Evolutionary conservation across 768 basidiomycete genomes (phyloP), one percentile per base, ranked within the genome.

Genomic region (Russula griseocarnosa): DNA sequence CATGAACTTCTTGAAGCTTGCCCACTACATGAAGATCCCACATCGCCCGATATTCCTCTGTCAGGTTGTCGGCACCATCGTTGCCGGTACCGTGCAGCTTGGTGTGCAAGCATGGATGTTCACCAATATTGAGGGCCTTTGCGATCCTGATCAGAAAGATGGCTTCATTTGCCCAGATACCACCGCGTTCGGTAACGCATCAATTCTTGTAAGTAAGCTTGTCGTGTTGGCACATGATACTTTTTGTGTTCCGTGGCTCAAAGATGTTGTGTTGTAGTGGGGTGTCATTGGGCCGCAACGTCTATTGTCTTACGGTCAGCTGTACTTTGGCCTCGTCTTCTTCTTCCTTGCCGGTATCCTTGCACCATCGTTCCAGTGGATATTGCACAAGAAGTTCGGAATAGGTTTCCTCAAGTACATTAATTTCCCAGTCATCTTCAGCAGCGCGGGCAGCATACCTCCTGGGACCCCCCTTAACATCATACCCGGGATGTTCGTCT

Each of bases 331-430:
- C 11, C 79, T 92, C 22, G 71, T 81, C 3, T 85, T 84, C 72
- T 92, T 90, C 77, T 94, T 94, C 87, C 81, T 91, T 61, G 71
- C 87, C 61, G 92, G 92, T n/a, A 80, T 84, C 55, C 14, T 86
- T 55, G 79, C 82, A 58, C 91, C 91, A 0, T 32, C 81, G 62
- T 59, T 82, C 55, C 78, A 81, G 46, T 91, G 81, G 70, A 64
- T 32, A 32, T 32, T 32, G 32, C 32, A 32, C 32, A 32, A 32
- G 32, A 32, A 32, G 32, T 32, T 32, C 50, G 46, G 40, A 4
- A 3, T 64, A 11, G 16, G 10, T 5, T 60, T 79, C 57, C 74
- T 78, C 69, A 82, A 77, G 70, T 93, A 80, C 77, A 87, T 89
- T 24, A 82, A 86, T 70, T 81, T 78, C 69, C 78, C 79, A 0